Conservation (phyloP, 768 basidiomycete genomes). For the Rhodotorula taiwanensis region DNA sequence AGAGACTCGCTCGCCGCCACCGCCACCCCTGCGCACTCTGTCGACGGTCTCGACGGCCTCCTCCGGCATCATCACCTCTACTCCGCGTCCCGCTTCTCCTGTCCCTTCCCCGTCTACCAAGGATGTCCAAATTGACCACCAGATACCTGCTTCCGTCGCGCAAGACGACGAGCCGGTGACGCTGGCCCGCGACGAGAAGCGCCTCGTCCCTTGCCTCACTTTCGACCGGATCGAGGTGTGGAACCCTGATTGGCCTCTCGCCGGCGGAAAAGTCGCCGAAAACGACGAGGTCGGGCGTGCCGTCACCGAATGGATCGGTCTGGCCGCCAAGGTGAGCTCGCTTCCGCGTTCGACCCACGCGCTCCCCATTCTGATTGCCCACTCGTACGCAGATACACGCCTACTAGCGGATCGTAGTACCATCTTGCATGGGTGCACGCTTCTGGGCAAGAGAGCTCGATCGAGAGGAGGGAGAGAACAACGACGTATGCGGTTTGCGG, state of each 20-base stretch:
- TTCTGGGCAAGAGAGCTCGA: too few relatives aligned
- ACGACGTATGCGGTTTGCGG: too few relatives aligned
- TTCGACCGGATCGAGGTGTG: constrained; percentile 20
- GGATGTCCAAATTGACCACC: not conserved
- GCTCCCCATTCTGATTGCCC: too few relatives aligned
- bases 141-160: not conserved
- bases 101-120: not conserved
- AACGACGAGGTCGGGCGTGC: constrained; percentile 18
- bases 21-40: not conserved
- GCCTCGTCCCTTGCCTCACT: not conserved
- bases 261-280: constrained; percentile 8
- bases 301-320: constrained; percentile 18
- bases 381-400: too few relatives aligned
- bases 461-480: too few relatives aligned
- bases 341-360: not conserved
- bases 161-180: not conserved
- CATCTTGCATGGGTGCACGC: too few relatives aligned
- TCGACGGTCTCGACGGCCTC: not conserved
- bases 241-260: constrained; percentile 23
- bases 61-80: constrained; percentile 4
- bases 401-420: too few relatives aligned
- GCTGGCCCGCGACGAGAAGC: constrained; percentile 8
- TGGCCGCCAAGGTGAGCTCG: constrained; percentile 15
- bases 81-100: not conserved
- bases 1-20: not conserved